Evolutionary conservation across 2,329 filamentous ascomycete genomes (phyloP).

Genomic region (Ceratocystis variospora): DNA sequence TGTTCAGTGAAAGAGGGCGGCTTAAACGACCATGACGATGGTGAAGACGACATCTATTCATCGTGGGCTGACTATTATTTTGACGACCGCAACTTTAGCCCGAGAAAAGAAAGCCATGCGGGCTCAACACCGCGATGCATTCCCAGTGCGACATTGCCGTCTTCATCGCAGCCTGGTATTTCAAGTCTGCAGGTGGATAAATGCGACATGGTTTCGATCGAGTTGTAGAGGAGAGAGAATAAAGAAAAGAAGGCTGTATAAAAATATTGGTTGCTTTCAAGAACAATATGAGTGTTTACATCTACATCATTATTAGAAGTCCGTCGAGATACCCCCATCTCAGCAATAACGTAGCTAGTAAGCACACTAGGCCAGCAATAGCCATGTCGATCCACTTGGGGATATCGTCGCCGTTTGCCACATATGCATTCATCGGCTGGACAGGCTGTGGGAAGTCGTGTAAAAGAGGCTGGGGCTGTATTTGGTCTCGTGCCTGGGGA

Average conservation of each 20-base stretch:
- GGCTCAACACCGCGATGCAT: not conserved
- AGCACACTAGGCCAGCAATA: slow-evolving; percentile 58
- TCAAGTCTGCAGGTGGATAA: not conserved
- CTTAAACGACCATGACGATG: slow-evolving; percentile 20
- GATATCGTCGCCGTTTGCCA: slow-evolving; percentile 34
- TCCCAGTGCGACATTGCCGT: not conserved
- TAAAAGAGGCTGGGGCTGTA: not conserved
- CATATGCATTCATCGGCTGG: slow-evolving; percentile 19
- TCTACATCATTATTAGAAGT: not conserved
- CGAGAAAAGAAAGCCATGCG: not conserved
- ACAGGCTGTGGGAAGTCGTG: not conserved
- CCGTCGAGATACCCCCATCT: slow-evolving; percentile 26
- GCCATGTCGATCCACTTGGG: slow-evolving; percentile 68
- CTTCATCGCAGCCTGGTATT: not conserved
- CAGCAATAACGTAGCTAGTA: slow-evolving; percentile 56
- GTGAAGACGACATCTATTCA: slow-evolving; percentile 22
- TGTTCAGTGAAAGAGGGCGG: not conserved
- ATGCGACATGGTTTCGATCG: not conserved
- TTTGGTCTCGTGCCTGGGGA: not conserved
- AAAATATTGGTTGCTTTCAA: not conserved
- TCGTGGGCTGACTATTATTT: slow-evolving; percentile 27
- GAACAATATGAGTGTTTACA: not conserved
- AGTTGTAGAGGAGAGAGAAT: not conserved
- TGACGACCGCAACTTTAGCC: slow-evolving; percentile 21
- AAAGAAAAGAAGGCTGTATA: not conserved